Conservation (phyloP, 2,329 filamentous ascomycete genomes). For the Scleromitrula shiraiana region DNA sequence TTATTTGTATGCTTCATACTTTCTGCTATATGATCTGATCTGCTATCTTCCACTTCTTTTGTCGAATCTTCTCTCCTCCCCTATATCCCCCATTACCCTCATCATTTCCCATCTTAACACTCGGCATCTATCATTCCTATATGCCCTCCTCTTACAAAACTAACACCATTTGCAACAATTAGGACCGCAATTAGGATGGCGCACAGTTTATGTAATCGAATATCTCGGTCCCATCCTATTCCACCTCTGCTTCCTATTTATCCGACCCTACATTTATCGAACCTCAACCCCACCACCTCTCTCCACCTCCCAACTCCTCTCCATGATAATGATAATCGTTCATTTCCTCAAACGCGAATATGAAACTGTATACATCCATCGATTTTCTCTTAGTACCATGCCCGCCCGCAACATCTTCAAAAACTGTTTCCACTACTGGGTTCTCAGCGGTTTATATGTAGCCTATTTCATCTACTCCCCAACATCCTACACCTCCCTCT, state of each 20-base stretch:
- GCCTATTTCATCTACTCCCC: conserved; percentile 82
- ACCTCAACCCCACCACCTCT: conserved; percentile 37
- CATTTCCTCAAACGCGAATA: conserved; percentile 95
- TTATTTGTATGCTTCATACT: too few species aligned
- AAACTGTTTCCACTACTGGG: conserved; percentile 94
- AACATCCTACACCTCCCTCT: conserved; percentile 53
- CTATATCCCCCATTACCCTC: too few species aligned
- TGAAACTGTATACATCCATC: conserved; percentile 90
- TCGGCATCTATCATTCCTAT: too few species aligned
- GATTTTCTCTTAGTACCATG: conserved; percentile 94
- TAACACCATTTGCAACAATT: background rate
- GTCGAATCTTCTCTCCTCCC: conserved; percentile 9
- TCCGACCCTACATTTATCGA: conserved; percentile 65
- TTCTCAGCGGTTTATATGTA: conserved; percentile 69
- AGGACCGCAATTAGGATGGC: conserved; percentile 89
- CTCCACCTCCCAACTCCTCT: conserved; percentile 62
- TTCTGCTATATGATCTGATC: too few species aligned
- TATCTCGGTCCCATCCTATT: conserved; percentile 88
- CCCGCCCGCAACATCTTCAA: conserved; percentile 84
- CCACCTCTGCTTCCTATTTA: conserved; percentile 63
- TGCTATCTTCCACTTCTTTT: too few species aligned
- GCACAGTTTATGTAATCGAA: conserved; percentile 89
- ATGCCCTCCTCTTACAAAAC: background rate
- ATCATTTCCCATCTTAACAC: too few species aligned
- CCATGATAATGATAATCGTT: conserved; percentile 63